Evolutionary conservation across 2,329 filamentous ascomycete genomes (phyloP).

Genomic region (Diaporthe citriasiana): DNA sequence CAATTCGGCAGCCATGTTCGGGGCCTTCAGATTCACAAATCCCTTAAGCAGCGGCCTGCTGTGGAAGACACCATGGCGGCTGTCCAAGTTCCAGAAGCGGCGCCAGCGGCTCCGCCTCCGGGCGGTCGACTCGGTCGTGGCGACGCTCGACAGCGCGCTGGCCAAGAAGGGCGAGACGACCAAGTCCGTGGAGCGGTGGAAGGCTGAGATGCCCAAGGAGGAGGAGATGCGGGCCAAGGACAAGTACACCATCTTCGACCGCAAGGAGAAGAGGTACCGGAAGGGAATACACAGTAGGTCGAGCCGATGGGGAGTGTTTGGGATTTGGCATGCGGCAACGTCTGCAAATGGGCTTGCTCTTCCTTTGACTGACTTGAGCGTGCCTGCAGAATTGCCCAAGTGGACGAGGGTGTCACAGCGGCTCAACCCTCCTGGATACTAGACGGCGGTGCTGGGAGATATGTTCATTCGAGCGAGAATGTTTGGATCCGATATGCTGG

Average conservation of each 20-base stretch:
- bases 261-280: slow-evolving; percentile 94
- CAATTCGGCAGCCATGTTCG: slow-evolving; percentile 75
- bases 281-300: slow-evolving; percentile 96
- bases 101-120: slow-evolving; percentile 87
- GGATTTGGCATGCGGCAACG: not conserved
- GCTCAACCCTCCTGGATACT: slow-evolving; percentile 95
- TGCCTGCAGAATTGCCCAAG: slow-evolving; percentile 79
- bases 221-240: slow-evolving; percentile 95
- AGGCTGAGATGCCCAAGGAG: slow-evolving; percentile 95
- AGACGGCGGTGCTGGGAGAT: slow-evolving; percentile 50
- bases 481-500: not conserved
- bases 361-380: slow-evolving; percentile 33
- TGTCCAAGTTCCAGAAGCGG: slow-evolving; percentile 91
- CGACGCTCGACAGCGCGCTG: slow-evolving; percentile 84
- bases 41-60: slow-evolving; percentile 84
- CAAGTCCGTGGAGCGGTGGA: slow-evolving; percentile 90
- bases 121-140: slow-evolving; percentile 88
- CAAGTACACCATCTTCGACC: slow-evolving; percentile 98
- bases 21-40: slow-evolving; percentile 84
- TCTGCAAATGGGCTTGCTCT: not conserved
- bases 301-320: slow-evolving; percentile 10
- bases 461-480: not conserved
- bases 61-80: slow-evolving; percentile 98
- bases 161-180: slow-evolving; percentile 78
- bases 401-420: slow-evolving; percentile 97